Evolutionary conservation across 345 rosid species (phyloP), one percentile per base, ranked within the genome.

Genomic region (Bruguiera parviflora): DNA sequence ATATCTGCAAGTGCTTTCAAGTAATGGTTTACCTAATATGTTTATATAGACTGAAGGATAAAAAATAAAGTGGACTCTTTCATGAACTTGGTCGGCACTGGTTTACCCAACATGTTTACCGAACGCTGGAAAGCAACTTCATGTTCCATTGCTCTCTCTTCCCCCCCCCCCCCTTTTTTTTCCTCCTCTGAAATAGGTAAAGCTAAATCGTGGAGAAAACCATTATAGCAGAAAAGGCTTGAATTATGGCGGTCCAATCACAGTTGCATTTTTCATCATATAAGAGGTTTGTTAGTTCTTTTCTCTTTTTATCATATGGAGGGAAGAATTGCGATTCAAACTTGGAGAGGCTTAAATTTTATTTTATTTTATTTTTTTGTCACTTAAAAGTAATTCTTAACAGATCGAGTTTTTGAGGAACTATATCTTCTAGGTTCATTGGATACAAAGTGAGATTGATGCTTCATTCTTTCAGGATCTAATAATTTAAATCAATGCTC

Each of bases 1-100:
- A 67, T 57, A 56, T 67, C 57, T 68, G 39, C 21, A 56, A n/a
- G 8, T 13, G 5, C 52, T 64, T 43, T 64, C 49, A 25, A 11
- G 11, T 64, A 52, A 7, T 21, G 69, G 60, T 32, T 66, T 53
- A 33, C 69, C 59, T 53, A 32, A 53, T 49, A 33, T 24, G 29
- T 8, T 19, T 8, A 53, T 8, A 55, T 1, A 8, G 28, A 55
- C 6, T 55, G 5, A 22, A 15, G 27, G 59, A 13, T 55, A 13
- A 6, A 5, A 35, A 51, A 9, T 11, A 13, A 32, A 35, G 43
- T 67, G 39, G 61, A 57, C 24, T 39, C 24, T 22, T 67, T 10
- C 43, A 13, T 11, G 3, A 37, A 37, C 27, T 62, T 49, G 43
- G 63, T 56, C 28, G 10, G 5, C 10, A 27, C 28, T 22, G 59